These are phyloP conservation scores for Chaetothyriales sp. DNA, from an alignment of 2,329 filamentous ascomycete species.

Conservation along the genomic window DNA sequence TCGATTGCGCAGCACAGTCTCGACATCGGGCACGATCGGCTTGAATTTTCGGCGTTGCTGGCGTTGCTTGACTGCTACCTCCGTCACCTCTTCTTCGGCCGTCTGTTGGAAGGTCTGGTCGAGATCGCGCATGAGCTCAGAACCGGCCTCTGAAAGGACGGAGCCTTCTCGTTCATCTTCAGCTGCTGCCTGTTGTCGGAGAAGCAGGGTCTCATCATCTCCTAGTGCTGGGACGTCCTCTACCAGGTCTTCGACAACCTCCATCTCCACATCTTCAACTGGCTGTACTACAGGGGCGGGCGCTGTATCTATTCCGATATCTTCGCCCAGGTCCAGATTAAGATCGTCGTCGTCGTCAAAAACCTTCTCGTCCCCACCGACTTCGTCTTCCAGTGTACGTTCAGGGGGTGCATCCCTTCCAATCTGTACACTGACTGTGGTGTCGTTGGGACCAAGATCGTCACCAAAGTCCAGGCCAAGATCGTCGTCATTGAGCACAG, in stretches of 20 bases:
- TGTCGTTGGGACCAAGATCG: conserved; percentile 49
- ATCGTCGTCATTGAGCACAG: conserved; percentile 46
- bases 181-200: conserved; percentile 18
- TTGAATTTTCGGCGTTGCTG: conserved; percentile 68
- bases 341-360: conserved; percentile 40
- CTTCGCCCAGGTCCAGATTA: conserved; percentile 36
- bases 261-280: conserved; percentile 26
- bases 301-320: conserved; percentile 27
- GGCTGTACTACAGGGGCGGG: conserved; percentile 15
- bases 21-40: conserved; percentile 63
- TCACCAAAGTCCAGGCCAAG: conserved; percentile 62
- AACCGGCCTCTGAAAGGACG: conserved; percentile 38
- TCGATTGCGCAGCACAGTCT: conserved; percentile 59
- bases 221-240: conserved; percentile 19
- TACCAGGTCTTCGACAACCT: conserved; percentile 35
- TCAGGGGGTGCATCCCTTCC: conserved; percentile 70
- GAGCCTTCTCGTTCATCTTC: conserved; percentile 32
- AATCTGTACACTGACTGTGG: conserved; percentile 61
- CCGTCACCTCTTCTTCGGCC: conserved; percentile 37
- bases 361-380: conserved; percentile 35
- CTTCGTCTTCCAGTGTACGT: conserved; percentile 51
- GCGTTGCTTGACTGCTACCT: conserved; percentile 43
- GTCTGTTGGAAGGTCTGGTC: conserved; percentile 44
- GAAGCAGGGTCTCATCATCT: conserved; percentile 36
- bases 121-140: conserved; percentile 44